A percentile compares a stretch with the other conserved stretches of the same genome.
Evolutionary conservation across 192 early-diverging fungal species (phyloP).

Genomic region (Phycomyces blakesleeanus): DNA sequence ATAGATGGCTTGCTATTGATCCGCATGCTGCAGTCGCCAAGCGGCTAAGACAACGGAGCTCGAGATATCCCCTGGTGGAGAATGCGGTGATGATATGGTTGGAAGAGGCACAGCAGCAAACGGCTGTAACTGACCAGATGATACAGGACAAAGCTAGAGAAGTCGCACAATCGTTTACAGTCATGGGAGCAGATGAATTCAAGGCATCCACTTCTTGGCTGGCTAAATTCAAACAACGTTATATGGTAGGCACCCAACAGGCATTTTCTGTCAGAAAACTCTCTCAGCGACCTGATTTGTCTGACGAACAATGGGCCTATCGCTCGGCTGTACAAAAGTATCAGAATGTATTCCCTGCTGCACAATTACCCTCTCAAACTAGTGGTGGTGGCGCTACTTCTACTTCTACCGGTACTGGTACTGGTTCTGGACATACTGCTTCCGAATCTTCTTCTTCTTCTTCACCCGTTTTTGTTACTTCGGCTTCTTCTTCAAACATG

Average conservation of each 20-base stretch:
- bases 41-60: constrained; percentile 12
- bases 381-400: too few species aligned
- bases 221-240: constrained; percentile 15
- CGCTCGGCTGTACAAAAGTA: not conserved
- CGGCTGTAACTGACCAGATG: constrained; percentile 18
- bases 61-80: constrained; percentile 13
- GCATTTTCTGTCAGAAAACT: not conserved
- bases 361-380: not conserved
- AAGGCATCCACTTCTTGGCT: constrained; percentile 20
- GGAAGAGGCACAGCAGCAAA: constrained; percentile 12
- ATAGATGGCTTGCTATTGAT: constrained; percentile 17
- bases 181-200: constrained; percentile 4
- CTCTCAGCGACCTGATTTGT: not conserved
- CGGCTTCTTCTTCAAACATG: not conserved
- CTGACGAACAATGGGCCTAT: not conserved
- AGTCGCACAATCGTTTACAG: constrained; percentile 5
- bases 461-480: not conserved
- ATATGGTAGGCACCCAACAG: constrained; percentile 1
- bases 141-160: constrained; percentile 7
- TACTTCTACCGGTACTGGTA: too few species aligned
- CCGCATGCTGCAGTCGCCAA: constrained; percentile 11
- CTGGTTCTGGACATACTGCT: too few species aligned
- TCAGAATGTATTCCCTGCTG: not conserved
- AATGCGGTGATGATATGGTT: constrained; percentile 14
- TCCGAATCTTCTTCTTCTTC: not conserved